Base-by-base conservation (phyloP, 78 protist genomes). In the Creolimax fragrantissima region DNA sequence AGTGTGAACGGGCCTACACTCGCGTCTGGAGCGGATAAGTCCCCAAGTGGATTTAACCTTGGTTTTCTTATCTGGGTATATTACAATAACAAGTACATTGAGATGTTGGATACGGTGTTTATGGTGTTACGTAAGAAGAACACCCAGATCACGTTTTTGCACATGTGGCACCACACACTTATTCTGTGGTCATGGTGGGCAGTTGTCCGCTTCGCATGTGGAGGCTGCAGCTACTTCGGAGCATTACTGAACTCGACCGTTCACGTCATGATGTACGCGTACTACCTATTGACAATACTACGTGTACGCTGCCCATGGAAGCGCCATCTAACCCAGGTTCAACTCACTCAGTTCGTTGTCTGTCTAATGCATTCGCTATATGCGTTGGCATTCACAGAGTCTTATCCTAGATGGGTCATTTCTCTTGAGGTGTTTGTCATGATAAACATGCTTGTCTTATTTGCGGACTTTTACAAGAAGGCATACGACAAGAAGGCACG, bases 101-200 rank as follows among this genome's bases (percentile, higher is more conserved):
- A 92, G 3, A 37, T 84, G 24, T 3, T 84, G 2, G 93, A 92
- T 58, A 92, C 93, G 7, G 41, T 85, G 42, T 41, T 92, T 41
- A 92, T 92, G 42, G 85, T 85, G 3, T 81, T 58, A 35, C 35
- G 42, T 5, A n/a, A 41, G 36, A 85, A 86, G 74, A 44, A 3
- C 81, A 37, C 44, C 84, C 94, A 92, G 85, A 6, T 92, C 58
- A n/a, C 91, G 17, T 92, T 92, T 81, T 89, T 92, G 91, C 94
- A 92, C 88, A 35, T 47, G 47, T 92, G 2, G 44, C 94, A 92
- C 5, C 94, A 92, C 91, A 41, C 36, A 5, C 17, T 66, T 41
- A 92, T 92, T 41, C 3, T 92, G 43, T 37, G 47, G 35, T 4
- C 11, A 43, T 58, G 91, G 91, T 86, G 84, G 88, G 44, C 7